phyloP scores from a whole-genome alignment of 306 rosid species.

The Medicago truncatula region MtrunA17r5.0-ANR NC_053042.1:5218001-5218500 shows the following conservation, averaged over 20 bases:
- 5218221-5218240: constrained; percentile 32
- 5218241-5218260: constrained; percentile 17
- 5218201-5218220: not conserved
- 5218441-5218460: too few relatives aligned
- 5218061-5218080: constrained; percentile 65
- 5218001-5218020: constrained; percentile 74
- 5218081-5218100: constrained; percentile 85
- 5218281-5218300: constrained; percentile 6
- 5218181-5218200: constrained; percentile 19
- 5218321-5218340: constrained; percentile 19
- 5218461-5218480: not conserved
- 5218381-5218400: not conserved
- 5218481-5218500: too few relatives aligned
- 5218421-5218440: too few relatives aligned
- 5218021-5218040: constrained; percentile 85
- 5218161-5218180: constrained; percentile 34
- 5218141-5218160: constrained; percentile 68
- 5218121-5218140: constrained; percentile 81
- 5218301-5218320: constrained; percentile 29
- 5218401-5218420: too few relatives aligned
- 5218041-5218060: constrained; percentile 88
- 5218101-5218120: constrained; percentile 80
- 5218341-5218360: not conserved
- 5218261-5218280: constrained; percentile 7
- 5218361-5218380: not conserved